Base-by-base conservation (phyloP, 768 basidiomycete genomes). In the Phaeotremella skinneri region DNA sequence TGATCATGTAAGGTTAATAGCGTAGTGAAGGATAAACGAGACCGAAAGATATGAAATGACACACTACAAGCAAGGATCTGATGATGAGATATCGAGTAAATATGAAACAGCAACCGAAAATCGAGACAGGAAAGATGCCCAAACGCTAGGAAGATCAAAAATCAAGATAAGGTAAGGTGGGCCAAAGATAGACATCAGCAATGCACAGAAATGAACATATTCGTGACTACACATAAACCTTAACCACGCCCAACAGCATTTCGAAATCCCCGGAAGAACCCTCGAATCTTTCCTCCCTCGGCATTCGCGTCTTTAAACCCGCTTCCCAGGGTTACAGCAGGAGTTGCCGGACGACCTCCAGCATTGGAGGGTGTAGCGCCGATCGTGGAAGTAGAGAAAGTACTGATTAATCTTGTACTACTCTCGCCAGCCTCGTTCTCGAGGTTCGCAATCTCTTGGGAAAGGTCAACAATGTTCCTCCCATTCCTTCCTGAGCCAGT, bases 241-340 rank as follows among this genome's bases (percentile, higher is more conserved):
- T 39, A 39, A 9, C 37, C 37, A 39, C n/a, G 11, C n/a, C 37
- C n/a, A 9, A n/a, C 43, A 45, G 13, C 43, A 45, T 45, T 45
- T 17, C 34, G 13, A 21, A 45, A 45, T 6, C 43, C 43, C 21
- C 21, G 11, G 43, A 45, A 45, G 43, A 45, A 45, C 13, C 43
- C 43, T 20, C 21, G 11, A 45, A 45, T 21, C 21, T 23, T 45
- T 21, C 13, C 11, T 14, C 21, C 43, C 6, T 45, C 21, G 20
- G 13, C 43, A 45, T 6, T 21, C 6, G 9, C 23, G 6, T 45
- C 23, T 6, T 7, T 45, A 13, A 21, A 9, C 21, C n/a, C n/a
- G n/a, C n/a, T n/a, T n/a, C 43, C 43, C 43, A 45, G 23, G 23
- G 43, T 45, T 21, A 45, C 13, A 45, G 43, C 43, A 20, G 43